Evolutionary conservation across 2,329 filamentous ascomycete species (phyloP), one percentile per base, ranked within the genome.

Genomic region (Neocatenulostroma microsporum): DNA sequence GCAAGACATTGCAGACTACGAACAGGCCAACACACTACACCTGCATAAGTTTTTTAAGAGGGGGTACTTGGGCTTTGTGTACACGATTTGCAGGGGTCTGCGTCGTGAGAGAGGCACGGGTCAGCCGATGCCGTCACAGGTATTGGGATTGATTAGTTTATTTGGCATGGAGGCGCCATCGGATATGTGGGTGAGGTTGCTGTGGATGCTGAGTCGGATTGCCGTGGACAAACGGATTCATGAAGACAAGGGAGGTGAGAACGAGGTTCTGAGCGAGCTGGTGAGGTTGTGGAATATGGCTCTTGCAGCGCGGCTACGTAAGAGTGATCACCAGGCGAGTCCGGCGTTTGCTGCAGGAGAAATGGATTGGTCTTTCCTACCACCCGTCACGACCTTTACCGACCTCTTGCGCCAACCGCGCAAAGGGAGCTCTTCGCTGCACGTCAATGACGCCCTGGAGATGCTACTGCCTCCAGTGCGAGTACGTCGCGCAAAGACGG

Each of bases 281-380:
- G 34, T 42, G 18, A 24, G 6, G 8, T 12, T 45, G 12, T 45
- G 42, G 42, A 40, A 45, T 31, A 13, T 45, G 32, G 36, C 32
- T 13, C 20, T 45, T 4, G 19, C 13, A 10, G 28, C 27, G 8
- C 36, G 29, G 6, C 18, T 42, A 25, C 32, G 15, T 4, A 34
- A 11, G 14, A 34, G 17, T 17, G 14, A 18, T 32, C 21, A 13
- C 8, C 14, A 21, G n/a, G 12, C 26, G 20, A 9, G 15, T n/a
- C n/a, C n/a, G n/a, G n/a, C n/a, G n/a, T n/a, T n/a, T n/a, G n/a
- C n/a, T n/a, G n/a, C 28, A 17, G 18, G 9, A 34, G 13, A 34
- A 5, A 13, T 43, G 3, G 32, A 40, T 21, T 44, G 41, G 41
- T 34, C 41, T 11, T 44, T 40, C 34, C 26, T 44, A 10, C 41